Evolutionary conservation across 495 filamentous ascomycete species (phyloP), one percentile per base, ranked within the genome.

Genomic region (Xanthoparmelia taractica): DNA sequence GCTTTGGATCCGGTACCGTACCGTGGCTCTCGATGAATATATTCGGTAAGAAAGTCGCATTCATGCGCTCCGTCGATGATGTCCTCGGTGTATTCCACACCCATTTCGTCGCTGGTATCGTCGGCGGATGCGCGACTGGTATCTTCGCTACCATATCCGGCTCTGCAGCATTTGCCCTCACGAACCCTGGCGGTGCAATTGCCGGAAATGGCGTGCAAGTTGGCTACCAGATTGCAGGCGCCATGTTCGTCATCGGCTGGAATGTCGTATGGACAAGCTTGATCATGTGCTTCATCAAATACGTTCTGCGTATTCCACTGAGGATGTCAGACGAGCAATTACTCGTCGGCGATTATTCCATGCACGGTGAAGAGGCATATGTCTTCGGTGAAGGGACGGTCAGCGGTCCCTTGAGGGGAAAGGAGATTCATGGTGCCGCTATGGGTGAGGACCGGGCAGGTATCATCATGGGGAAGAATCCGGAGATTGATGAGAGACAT

Each of bases 11-110:
- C 12, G 81, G 81, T 33, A 74, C 70, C 34, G 74, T 83, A 58
- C 81, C 81, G 2, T 84, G 81, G 80, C 56, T 81, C 25, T 73
- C 73, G 25, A 81, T 84, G 79, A 84, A 82, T 69, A 70, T 82
- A 33, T 67, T 78, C 15, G 78, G 74, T 64, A 78, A 77, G 66
- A 75, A 75, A 56, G 56, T 74, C 59, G 63, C 63, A 52, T 69
- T 77, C 65, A 73, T 82, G 59, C 70, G 77, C 34, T 69, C 75
- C 56, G 75, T 82, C 34, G 80, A 83, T 63, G 80, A 83, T 65
- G 73, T 73, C 29, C 78, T 82, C 52, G 81, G 78, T 61, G 73
- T 81, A 25, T 72, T 82, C 56, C 81, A 84, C 69, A 83, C 80
- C 0, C 81, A 84, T 71, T 74, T 77, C 60, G 75, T 84, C 17